Evolutionary conservation across 2,329 filamentous ascomycete genomes (phyloP).

Genomic region (Ophiostoma pallidulum): DNA sequence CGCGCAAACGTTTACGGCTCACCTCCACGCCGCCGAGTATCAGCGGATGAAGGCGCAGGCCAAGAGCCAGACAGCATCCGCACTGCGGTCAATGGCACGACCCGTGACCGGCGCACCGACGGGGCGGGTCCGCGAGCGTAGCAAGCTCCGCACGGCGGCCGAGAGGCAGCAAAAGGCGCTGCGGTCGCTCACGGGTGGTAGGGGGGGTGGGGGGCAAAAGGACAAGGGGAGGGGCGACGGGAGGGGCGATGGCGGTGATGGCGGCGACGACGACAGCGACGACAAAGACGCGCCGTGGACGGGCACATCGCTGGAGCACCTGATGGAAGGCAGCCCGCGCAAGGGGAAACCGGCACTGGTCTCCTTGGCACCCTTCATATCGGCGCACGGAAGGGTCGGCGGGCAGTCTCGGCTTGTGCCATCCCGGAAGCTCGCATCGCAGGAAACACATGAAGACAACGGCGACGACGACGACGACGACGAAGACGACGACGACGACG

Average conservation of each 20-base stretch:
- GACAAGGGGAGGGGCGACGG: conserved; percentile 13
- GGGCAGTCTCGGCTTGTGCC: neutral
- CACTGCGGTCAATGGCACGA: conserved; percentile 41
- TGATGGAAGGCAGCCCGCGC: conserved; percentile 31
- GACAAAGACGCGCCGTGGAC: conserved; percentile 24
- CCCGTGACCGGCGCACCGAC: conserved; percentile 38
- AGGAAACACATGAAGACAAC: neutral
- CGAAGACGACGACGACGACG: conserved; percentile 8
- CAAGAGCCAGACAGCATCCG: conserved; percentile 42
- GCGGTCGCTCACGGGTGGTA: neutral
- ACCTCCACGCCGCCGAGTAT: conserved; percentile 72
- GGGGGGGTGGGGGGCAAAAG: conserved; percentile 3
- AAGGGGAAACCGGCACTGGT: conserved; percentile 18
- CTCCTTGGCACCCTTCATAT: neutral
- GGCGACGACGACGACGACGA: neutral
- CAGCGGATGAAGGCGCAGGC: conserved; percentile 52
- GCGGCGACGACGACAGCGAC: conserved; percentile 23
- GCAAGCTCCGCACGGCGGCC: conserved; percentile 26
- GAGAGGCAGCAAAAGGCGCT: conserved; percentile 28
- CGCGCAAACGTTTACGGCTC: conserved; percentile 60
- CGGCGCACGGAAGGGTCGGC: neutral
- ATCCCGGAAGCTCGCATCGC: neutral
- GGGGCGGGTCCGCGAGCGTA: conserved; percentile 22
- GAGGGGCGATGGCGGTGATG: neutral
- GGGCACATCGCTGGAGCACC: conserved; percentile 30